A percentile compares a stretch with the other conserved stretches of the same genome.
These are phyloP conservation scores for Lactifluus rugatus DNA, from an alignment of 768 basidiomycete genomes.

Conservation along the genomic window DNA sequence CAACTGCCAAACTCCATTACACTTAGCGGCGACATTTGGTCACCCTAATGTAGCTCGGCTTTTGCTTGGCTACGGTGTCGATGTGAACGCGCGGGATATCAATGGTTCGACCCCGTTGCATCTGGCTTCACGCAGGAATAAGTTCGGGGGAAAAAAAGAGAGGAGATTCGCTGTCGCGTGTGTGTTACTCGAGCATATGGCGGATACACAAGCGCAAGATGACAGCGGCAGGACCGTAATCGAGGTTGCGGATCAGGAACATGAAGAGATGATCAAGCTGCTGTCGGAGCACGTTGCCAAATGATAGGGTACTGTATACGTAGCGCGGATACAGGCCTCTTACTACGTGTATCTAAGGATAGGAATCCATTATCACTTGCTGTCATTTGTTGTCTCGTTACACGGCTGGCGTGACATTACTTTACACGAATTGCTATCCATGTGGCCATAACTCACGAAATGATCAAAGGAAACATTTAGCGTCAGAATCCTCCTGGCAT, in stretches of 20 bases:
- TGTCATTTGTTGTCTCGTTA: no score
- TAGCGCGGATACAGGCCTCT: no score
- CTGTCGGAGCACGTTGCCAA: not conserved
- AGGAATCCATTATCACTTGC: no score
- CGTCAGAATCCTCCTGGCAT: no score
- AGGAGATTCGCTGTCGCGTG: not conserved
- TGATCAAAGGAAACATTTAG: no score
- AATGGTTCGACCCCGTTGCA: not conserved
- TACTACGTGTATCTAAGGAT: no score
- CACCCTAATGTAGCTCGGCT: not conserved
- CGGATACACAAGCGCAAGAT: not conserved
- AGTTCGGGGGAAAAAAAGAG: not conserved
- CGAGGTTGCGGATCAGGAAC: not conserved
- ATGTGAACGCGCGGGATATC: not conserved
- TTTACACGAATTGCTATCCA: no score
- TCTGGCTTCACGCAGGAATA: not conserved
- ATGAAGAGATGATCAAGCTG: not conserved
- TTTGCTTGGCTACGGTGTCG: not conserved
- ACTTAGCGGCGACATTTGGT: not conserved
- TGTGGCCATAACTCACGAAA: no score
- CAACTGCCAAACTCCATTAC: not conserved
- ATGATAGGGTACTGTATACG: no score
- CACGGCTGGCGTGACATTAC: no score
- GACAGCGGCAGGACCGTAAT: not conserved
- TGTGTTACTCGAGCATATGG: not conserved